phyloP scores from a whole-genome alignment of 192 early-diverging fungal species.

The Backusella macrospora region DNA sequence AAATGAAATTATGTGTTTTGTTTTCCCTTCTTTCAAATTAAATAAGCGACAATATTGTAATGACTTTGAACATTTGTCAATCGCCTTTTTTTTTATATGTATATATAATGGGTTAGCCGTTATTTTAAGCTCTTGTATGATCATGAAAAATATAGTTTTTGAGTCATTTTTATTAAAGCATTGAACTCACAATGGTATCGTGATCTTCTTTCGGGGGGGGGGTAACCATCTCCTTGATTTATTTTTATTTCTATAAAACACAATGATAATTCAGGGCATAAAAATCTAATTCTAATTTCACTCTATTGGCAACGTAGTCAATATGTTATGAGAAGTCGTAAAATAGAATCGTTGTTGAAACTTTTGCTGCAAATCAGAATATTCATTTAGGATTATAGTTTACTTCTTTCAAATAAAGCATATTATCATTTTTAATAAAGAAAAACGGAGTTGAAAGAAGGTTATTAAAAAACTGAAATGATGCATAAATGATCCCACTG shows the following conservation, averaged over 20 bases:
- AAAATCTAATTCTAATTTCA: background rate
- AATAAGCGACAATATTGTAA: background rate
- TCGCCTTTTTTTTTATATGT: background rate
- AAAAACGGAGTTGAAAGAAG: background rate
- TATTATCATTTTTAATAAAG: background rate
- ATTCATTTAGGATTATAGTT: too few relatives aligned
- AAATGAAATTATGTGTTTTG: background rate
- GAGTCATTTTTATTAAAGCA: background rate
- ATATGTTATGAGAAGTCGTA: too few relatives aligned
- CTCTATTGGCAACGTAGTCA: too few relatives aligned
- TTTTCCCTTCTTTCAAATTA: background rate
- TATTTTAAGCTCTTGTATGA: background rate
- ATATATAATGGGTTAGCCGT: background rate
- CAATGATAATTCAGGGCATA: background rate
- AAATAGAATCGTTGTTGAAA: too few relatives aligned
- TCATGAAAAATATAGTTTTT: background rate
- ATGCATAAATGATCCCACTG: conserved; percentile 1
- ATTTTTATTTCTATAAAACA: background rate
- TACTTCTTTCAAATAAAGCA: too few relatives aligned
- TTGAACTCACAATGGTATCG: background rate
- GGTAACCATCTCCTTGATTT: background rate
- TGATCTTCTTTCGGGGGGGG: conserved; percentile 9
- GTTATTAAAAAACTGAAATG: background rate
- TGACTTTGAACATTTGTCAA: background rate
- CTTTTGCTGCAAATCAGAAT: too few relatives aligned